Percentiles rank a stretch among this genome's conserved stretches.
Conservation (phyloP, 2,329 filamentous ascomycete species). For the Pseudogymnoascus pannorum region DNA sequence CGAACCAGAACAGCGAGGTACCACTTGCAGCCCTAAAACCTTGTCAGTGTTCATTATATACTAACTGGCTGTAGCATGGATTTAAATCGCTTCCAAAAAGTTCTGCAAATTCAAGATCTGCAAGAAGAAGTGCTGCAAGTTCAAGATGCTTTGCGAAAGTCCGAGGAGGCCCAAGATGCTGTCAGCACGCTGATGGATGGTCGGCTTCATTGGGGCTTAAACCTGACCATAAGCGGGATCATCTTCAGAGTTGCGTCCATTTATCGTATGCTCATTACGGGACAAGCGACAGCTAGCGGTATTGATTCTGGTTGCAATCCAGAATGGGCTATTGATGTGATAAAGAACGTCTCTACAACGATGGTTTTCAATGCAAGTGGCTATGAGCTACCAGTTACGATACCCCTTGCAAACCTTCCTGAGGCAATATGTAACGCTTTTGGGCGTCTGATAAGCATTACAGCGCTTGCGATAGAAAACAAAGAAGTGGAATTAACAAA, state of each 20-base stretch:
- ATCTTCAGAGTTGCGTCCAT: background rate
- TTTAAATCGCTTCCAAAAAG: background rate
- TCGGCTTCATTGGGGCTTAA: background rate
- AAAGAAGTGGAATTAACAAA: background rate
- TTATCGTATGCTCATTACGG: background rate
- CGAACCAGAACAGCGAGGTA: background rate
- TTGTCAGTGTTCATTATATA: background rate
- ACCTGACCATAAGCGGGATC: background rate
- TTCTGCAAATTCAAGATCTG: too few relatives aligned
- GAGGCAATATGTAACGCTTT: background rate
- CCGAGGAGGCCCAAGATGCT: background rate
- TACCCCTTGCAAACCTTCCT: background rate
- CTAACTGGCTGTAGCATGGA: background rate
- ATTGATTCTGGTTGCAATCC: background rate
- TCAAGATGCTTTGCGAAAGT: background rate
- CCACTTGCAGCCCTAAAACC: background rate
- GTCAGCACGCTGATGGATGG: background rate
- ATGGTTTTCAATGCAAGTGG: background rate
- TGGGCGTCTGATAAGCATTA: background rate
- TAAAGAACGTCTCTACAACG: background rate
- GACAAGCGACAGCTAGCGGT: background rate
- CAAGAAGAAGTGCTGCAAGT: background rate
- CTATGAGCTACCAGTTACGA: background rate
- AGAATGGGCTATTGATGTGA: background rate
- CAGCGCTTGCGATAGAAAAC: background rate